phyloP scores from a whole-genome alignment of 148 eudicot genomes.

The Salicornia ramosissima region DNA sequence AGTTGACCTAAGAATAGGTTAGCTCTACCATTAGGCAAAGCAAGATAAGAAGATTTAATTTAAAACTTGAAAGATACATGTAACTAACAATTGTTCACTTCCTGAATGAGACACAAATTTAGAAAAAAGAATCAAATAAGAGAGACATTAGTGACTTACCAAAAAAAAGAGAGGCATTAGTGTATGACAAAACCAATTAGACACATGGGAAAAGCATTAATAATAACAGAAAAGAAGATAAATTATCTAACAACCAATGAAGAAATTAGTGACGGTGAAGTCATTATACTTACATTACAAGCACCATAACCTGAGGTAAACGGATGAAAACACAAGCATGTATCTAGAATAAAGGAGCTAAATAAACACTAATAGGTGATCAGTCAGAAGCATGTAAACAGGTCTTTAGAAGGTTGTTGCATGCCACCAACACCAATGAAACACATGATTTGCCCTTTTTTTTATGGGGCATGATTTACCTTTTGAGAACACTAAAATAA shows the following conservation, averaged over 20 bases:
- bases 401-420: not conserved
- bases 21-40: not conserved
- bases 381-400: not conserved
- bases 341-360: not conserved
- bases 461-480: too few species aligned
- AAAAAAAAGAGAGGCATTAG: too few species aligned
- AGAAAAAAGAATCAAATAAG: not conserved
- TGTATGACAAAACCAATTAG: too few species aligned
- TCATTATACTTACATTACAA: not conserved
- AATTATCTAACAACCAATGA: not conserved
- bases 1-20: not conserved
- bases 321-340: not conserved
- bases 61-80: too few species aligned
- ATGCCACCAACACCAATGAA: not conserved
- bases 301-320: not conserved
- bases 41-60: not conserved
- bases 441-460: not conserved
- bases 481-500: not conserved
- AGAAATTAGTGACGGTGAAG: not conserved
- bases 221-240: not conserved
- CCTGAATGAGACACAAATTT: not conserved
- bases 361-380: not conserved
- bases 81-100: too few species aligned
- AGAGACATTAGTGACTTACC: not conserved
- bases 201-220: too few species aligned